These are phyloP conservation scores for Grosmannia serpens DNA, from an alignment of 2,329 filamentous ascomycete species.

Conservation along the genomic window DNA sequence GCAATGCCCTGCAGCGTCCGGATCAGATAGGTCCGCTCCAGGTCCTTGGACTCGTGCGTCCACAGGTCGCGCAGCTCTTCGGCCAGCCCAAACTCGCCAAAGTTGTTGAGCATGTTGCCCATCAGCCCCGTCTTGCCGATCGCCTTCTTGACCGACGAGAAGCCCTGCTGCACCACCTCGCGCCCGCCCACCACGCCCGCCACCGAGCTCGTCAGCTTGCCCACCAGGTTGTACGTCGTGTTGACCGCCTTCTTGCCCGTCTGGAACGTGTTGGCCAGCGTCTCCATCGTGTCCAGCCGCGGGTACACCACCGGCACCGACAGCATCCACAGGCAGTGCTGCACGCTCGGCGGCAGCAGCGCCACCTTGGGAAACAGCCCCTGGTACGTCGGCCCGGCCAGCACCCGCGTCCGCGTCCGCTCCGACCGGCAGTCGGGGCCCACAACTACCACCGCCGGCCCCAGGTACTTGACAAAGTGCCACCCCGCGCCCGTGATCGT, in stretches of 20 bases:
- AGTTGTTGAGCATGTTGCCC: slow-evolving; percentile 90
- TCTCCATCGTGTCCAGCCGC: slow-evolving; percentile 81
- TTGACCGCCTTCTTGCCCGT: slow-evolving; percentile 96
- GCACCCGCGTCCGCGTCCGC: slow-evolving; percentile 77
- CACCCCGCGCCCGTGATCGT: slow-evolving; percentile 95
- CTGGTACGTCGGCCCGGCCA: slow-evolving; percentile 94
- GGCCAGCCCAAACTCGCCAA: slow-evolving; percentile 87
- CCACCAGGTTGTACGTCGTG: slow-evolving; percentile 89
- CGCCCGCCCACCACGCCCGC: slow-evolving; percentile 94
- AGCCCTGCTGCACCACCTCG: slow-evolving; percentile 82
- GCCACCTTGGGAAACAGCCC: slow-evolving; percentile 94
- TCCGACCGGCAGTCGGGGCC: slow-evolving; percentile 89
- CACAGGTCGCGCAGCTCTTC: slow-evolving; percentile 94
- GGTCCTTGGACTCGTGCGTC: slow-evolving; percentile 96
- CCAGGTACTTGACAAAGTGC: slow-evolving; percentile 97
- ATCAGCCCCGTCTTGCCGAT: slow-evolving; percentile 92
- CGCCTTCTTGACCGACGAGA: slow-evolving; percentile 90
- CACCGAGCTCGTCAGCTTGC: slow-evolving; percentile 88
- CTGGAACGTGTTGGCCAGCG: slow-evolving; percentile 78
- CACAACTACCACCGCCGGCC: slow-evolving; percentile 79
- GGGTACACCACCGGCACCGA: slow-evolving; percentile 88
- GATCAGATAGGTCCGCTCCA: slow-evolving; percentile 93
- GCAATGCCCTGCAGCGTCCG: slow-evolving; percentile 90
- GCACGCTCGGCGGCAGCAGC: slow-evolving; percentile 78
- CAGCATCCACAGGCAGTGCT: slow-evolving; percentile 95